Conservation (phyloP, 345 rosid species). For the Lagerstroemia speciosa region DNA sequence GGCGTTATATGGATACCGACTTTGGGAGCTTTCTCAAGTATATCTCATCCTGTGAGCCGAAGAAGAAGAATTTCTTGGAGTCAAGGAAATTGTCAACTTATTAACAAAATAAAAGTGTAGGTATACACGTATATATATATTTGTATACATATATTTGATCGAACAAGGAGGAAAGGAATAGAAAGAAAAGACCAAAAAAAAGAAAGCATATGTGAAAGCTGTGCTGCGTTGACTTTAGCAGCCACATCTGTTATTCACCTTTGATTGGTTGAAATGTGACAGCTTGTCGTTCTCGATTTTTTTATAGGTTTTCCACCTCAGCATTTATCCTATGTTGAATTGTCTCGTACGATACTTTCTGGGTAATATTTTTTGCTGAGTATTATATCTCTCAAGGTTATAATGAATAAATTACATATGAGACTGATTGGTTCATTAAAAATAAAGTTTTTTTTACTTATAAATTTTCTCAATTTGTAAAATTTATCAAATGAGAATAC, state of each 20-base stretch:
- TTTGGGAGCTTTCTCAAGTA: slow-evolving; percentile 64
- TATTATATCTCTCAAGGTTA: too few species aligned
- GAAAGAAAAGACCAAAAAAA: neutral
- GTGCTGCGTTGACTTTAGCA: neutral
- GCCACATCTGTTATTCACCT: neutral
- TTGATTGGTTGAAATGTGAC: neutral
- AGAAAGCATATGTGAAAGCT: neutral
- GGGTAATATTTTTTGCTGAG: too few species aligned
- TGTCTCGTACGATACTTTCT: too few species aligned
- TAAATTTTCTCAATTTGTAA: too few species aligned
- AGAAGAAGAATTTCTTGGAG: slow-evolving; percentile 67
- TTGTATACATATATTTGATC: neutral
- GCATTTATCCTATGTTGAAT: neutral
- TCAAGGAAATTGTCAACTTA: slow-evolving; percentile 41
- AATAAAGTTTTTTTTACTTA: too few species aligned
- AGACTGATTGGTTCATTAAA: too few species aligned
- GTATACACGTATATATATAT: neutral
- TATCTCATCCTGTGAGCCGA: slow-evolving; percentile 54
- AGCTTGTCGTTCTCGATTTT: neutral
- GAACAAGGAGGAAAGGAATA: neutral
- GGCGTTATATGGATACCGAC: slow-evolving; percentile 50
- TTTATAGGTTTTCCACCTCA: neutral
- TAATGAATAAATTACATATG: too few species aligned
- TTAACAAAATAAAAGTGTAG: neutral
- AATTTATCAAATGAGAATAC: too few species aligned